Evolutionary conservation across 2,329 filamentous ascomycete species (phyloP), one percentile per base, ranked within the genome.

Genomic region (Fusarium newnesense): DNA sequence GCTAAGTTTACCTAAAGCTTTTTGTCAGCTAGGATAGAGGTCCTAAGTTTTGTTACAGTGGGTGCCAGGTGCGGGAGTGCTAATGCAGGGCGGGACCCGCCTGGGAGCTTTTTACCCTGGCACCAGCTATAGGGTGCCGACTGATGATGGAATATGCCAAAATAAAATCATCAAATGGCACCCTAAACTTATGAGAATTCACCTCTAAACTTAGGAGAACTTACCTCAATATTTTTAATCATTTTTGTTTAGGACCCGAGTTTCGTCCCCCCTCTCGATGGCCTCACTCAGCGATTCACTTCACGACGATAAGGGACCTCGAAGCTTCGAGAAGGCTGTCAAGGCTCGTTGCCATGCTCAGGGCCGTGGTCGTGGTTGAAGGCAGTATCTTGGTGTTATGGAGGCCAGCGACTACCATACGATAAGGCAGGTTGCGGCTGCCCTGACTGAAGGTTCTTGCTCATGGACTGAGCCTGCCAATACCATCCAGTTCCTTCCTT

Each of bases 211-310:
- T 24, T 24, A 4, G 24, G 24, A 24, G 24, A 39, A 39, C 13
- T 21, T n/a, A 15, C 39, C 39, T n/a, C 8, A n/a, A 13, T 13
- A 7, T 15, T 42, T 42, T 13, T 40, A 8, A 8, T 40, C 8
- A 7, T 15, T 15, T 42, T 13, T 40, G 7, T 40, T 40, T 40
- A 6, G 11, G 19, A 40, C 19, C 7, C 3, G 19, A 21, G 11
- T 40, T 40, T 6, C 5, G 7, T 24, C 10, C 13, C 15, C 6
- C 7, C 21, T 13, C 6, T n/a, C 16, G 5, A 16, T 42, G 0
- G 4, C 11, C 7, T 40, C 15, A 36, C 34, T 18, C 16, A 36
- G 16, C 18, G 15, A 9, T 36, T 36, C 16, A 18, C 9, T 36
- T 36, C 34, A 21, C 10, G 37, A 7, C 7, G 19, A 39, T 39